Evolutionary conservation across 139 green algal genomes (phyloP).

Genomic region (Ettlia oleoabundans): DNA sequence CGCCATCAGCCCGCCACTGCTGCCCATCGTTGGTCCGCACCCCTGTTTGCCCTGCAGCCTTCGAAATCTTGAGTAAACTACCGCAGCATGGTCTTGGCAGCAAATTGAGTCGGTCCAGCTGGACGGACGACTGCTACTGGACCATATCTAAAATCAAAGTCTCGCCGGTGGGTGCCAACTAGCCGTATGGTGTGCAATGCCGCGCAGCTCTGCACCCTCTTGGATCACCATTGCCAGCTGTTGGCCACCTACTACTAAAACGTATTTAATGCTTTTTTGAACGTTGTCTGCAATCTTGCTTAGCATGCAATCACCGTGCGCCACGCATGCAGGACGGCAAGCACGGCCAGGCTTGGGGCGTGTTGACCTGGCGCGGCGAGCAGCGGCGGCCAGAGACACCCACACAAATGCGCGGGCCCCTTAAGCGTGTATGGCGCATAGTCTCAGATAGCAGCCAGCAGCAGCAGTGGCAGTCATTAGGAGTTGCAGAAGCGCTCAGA

Average conservation of each 20-base stretch:
- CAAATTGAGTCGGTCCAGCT: constrained; percentile 28
- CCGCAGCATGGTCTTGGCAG: constrained; percentile 23
- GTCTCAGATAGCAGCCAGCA: not conserved
- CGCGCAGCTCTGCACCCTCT: not conserved
- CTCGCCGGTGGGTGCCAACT: constrained; percentile 6
- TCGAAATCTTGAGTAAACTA: constrained; percentile 28
- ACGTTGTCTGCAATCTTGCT: not conserved
- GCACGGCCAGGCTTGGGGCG: constrained; percentile 50
- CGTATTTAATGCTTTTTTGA: too few relatives aligned
- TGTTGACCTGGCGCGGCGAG: constrained; percentile 52
- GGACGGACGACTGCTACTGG: constrained; percentile 40
- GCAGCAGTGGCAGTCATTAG: constrained; percentile 30
- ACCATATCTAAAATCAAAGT: constrained; percentile 29
- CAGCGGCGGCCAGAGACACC: constrained; percentile 22
- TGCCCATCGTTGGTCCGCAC: too few relatives aligned
- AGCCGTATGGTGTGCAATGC: not conserved
- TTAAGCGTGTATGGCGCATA: constrained; percentile 54
- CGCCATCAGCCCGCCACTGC: not conserved
- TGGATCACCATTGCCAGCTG: too few relatives aligned
- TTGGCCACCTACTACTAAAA: too few relatives aligned
- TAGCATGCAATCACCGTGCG: not conserved
- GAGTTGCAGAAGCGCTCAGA: not conserved
- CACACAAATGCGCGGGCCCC: constrained; percentile 26
- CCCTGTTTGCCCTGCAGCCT: constrained; percentile 3
- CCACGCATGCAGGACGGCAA: constrained; percentile 45